phyloP scores from a whole-genome alignment of 2,329 filamentous ascomycete species.

The Gaeumannomyces tritici region DNA sequence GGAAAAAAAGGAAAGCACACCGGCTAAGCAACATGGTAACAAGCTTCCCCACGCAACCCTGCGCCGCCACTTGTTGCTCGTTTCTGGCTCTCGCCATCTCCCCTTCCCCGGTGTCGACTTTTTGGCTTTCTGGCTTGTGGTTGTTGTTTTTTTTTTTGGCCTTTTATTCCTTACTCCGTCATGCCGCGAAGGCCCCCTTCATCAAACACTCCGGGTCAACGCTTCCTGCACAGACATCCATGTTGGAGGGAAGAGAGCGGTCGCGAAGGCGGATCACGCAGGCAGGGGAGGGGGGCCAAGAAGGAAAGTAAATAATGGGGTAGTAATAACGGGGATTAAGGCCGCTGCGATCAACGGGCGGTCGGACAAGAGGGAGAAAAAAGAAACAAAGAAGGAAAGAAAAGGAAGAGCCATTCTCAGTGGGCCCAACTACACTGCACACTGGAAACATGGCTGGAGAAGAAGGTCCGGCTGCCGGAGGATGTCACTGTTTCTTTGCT shows the following conservation, averaged over 20 bases:
- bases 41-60: not conserved
- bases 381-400: too few species aligned
- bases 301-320: slow-evolving; percentile 1
- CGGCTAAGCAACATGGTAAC: not conserved
- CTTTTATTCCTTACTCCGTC: not conserved
- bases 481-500: not conserved
- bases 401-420: not conserved
- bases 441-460: not conserved
- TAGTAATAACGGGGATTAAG: not conserved
- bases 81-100: too few species aligned
- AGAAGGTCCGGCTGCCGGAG: not conserved
- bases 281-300: slow-evolving; percentile 1
- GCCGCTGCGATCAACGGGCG: too few species aligned
- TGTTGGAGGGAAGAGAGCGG: not conserved
- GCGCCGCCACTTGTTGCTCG: not conserved
- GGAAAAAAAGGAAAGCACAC: too few species aligned
- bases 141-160: too few species aligned
- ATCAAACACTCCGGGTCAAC: not conserved
- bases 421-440: too few species aligned
- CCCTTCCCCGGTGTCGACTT: too few species aligned
- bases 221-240: not conserved
- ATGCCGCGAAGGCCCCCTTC: not conserved
- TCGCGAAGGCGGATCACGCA: not conserved
- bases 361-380: too few species aligned
- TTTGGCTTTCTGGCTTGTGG: not conserved